These are phyloP conservation scores for Aspergillus viridinutans DNA, from an alignment of 2,329 filamentous ascomycete genomes.

Conservation along the genomic window DNA sequence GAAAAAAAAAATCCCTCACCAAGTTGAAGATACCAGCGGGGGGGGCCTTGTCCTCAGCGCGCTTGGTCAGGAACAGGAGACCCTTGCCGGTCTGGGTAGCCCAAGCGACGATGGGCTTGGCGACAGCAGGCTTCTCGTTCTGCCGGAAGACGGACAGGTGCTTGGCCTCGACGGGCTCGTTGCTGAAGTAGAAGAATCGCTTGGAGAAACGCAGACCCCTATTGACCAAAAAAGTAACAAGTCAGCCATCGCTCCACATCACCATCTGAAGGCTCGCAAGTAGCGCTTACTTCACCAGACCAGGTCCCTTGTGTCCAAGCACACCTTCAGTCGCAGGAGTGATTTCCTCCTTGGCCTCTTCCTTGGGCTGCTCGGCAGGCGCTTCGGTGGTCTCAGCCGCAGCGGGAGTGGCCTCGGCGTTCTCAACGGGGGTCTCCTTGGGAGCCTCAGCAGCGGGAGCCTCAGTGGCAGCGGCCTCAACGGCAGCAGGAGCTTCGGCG, in stretches of 20 bases:
- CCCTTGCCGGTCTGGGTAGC: slow-evolving; percentile 92
- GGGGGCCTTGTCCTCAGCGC: slow-evolving; percentile 71
- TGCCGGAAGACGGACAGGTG: slow-evolving; percentile 73
- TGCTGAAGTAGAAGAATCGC: slow-evolving; percentile 85
- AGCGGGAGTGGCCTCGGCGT: slow-evolving; percentile 34
- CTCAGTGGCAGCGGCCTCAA: slow-evolving; percentile 36
- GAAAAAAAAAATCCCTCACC: slow-evolving; percentile 53
- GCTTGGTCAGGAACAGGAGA: slow-evolving; percentile 86
- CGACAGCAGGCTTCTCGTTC: slow-evolving; percentile 77
- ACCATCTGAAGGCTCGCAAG: not conserved
- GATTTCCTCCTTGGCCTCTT: slow-evolving; percentile 41
- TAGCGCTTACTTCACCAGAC: slow-evolving; percentile 75
- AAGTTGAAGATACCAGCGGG: slow-evolving; percentile 81
- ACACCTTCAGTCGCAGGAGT: slow-evolving; percentile 77
- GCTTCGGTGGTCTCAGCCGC: slow-evolving; percentile 32
- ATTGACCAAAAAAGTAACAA: slow-evolving; percentile 19
- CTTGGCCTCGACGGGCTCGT: slow-evolving; percentile 69
- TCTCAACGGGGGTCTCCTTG: slow-evolving; percentile 30
- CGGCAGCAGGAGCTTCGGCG: slow-evolving; percentile 32
- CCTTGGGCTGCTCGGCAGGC: slow-evolving; percentile 33
- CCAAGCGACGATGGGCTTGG: slow-evolving; percentile 81
- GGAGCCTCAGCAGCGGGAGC: slow-evolving; percentile 27
- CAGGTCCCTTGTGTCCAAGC: slow-evolving; percentile 85
- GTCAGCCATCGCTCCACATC: not conserved
- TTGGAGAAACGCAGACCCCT: slow-evolving; percentile 89